These are phyloP conservation scores for Dendrocalamus sinicus DNA, from an alignment of 176 grass and related monocot species.

Conservation along the genomic window DNA sequence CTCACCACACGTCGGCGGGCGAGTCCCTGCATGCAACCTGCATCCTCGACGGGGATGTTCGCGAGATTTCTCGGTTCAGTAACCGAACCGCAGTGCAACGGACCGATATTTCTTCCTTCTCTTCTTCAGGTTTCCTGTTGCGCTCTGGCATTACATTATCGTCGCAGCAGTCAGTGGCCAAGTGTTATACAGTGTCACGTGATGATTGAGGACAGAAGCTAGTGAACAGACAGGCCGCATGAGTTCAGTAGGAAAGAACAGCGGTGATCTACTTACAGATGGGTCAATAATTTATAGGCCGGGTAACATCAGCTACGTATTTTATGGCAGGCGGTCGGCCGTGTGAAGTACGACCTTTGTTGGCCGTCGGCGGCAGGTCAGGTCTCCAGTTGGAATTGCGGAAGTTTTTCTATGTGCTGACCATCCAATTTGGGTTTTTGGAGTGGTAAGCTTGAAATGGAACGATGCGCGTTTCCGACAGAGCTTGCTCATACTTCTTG, in stretches of 20 bases:
- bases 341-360: not conserved
- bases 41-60: not conserved
- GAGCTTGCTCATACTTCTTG: not conserved
- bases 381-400: slow-evolving; percentile 19
- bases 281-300: slow-evolving; percentile 11
- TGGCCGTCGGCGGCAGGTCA: not conserved
- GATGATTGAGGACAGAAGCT: slow-evolving; percentile 4
- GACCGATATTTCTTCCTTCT: not conserved
- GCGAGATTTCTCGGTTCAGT: not conserved
- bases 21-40: not conserved
- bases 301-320: not conserved
- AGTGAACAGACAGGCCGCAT: not conserved
- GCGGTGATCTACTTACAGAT: slow-evolving; percentile 22
- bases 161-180: not conserved
- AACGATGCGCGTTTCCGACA: not conserved
- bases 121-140: not conserved
- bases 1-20: not conserved
- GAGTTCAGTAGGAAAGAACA: not conserved
- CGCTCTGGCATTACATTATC: not conserved
- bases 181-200: slow-evolving; percentile 25
- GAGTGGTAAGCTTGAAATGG: not conserved
- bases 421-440: not conserved
- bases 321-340: not conserved
- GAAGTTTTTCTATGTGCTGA: slow-evolving; percentile 11
- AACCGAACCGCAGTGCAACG: not conserved